Evolutionary conservation across 352 stramenopile genomes (phyloP), one percentile per base, ranked within the genome.

Genomic region (Phytopythium ostracodes): DNA sequence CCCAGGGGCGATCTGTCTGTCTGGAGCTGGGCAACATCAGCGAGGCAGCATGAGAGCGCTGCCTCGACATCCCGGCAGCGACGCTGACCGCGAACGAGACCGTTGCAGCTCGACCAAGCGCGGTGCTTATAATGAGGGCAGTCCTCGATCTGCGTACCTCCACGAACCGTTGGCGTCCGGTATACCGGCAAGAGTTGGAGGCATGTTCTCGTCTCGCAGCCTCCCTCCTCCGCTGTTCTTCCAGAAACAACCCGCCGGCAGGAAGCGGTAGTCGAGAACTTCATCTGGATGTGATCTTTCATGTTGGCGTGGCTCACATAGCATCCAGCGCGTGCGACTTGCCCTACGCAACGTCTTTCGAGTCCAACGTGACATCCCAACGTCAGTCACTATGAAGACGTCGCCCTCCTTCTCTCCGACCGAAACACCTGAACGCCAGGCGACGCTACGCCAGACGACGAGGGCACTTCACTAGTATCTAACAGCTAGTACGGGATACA

Each of bases 191-290:
- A 44, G 12, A n/a, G 22, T 15, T 5, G 44, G 44, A 9, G 44
- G 22, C 3, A 11, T 31, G 5, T 11, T 33, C 4, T 12, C 55
- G 5, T 2, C 64, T 0, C 63, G 63, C 29, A 56, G 74, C 27
- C 63, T 77, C 2, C 76, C 76, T 1, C 76, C 76, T 1, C 73
- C 76, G 29, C 67, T 85, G 38, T 85, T 79, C 56, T 85, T 82
- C 40, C 63, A 80, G 27, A 82, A 82, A 33, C 64, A 57, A 49
- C 36, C 44, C 44, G 42, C 52, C 17, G 38, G 44, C 33, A 60
- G 61, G 29, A 72, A 62, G 50, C 29, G 17, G 43, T 64, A 66
- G 56, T 22, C n/a, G 8, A 33, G 47, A 20, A 54, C 29, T n/a
- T 20, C 4, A 24, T 18, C 4, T 18, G 2, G 6, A 4, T 9